Conservation (phyloP, 345 rosid species). For the Turritis glabra region DNA sequence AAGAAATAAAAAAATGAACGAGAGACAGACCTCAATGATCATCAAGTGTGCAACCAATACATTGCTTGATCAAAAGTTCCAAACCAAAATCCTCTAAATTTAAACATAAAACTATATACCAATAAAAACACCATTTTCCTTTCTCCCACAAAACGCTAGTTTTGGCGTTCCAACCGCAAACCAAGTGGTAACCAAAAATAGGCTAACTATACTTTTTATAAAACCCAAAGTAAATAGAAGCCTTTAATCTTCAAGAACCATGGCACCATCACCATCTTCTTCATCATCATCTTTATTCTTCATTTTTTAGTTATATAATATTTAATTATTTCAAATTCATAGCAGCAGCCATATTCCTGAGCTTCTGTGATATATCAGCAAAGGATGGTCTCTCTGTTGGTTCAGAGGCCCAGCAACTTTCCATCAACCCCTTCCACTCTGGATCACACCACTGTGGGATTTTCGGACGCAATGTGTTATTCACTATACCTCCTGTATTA, state of each 20-base stretch:
- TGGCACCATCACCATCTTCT: conserved; percentile 24
- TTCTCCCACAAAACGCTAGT: conserved; percentile 23
- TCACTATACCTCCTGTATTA: conserved; percentile 85
- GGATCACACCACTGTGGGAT: conserved; percentile 99
- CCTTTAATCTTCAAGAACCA: conserved; percentile 19
- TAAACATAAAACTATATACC: conserved; percentile 29
- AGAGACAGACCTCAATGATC: conserved; percentile 23
- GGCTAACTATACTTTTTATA: conserved; percentile 38
- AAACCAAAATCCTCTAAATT: conserved; percentile 27
- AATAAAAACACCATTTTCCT: conserved; percentile 20
- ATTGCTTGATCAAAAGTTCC: conserved; percentile 31
- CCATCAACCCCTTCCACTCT: conserved; percentile 94
- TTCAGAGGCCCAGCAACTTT: conserved; percentile 86
- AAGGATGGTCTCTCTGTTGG: conserved; percentile 93
- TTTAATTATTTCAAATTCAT: conserved; percentile 67
- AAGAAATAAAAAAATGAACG: background rate
- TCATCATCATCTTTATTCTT: conserved; percentile 32
- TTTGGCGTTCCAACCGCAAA: conserved; percentile 26
- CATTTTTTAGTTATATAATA: background rate
- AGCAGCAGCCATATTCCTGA: conserved; percentile 96
- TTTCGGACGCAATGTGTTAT: conserved; percentile 85
- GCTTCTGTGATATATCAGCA: conserved; percentile 83
- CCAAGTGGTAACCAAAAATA: conserved; percentile 29
- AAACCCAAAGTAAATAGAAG: conserved; percentile 38
- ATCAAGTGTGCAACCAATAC: conserved; percentile 32